Conservation (phyloP, 2,329 filamentous ascomycete species). For the Myriangium duriaei region DNA sequence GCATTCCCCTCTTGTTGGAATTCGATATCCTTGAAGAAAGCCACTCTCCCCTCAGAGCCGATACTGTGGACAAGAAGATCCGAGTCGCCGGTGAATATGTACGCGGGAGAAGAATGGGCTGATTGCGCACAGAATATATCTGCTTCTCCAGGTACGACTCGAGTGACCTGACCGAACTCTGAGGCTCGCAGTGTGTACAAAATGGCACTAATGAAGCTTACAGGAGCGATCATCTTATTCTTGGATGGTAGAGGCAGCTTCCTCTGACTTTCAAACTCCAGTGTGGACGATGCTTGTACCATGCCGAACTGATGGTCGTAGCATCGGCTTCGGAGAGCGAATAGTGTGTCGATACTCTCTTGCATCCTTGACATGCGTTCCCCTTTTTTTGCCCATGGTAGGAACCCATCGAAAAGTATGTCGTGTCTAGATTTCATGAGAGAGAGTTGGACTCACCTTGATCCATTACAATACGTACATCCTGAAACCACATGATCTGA, state of each 20-base stretch:
- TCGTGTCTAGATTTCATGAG: constrained; percentile 36
- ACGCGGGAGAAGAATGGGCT: constrained; percentile 40
- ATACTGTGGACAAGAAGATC: constrained; percentile 70
- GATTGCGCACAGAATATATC: constrained; percentile 65
- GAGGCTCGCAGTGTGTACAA: constrained; percentile 53
- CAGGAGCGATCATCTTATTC: constrained; percentile 36
- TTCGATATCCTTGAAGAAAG: constrained; percentile 56
- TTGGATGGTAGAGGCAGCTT: neutral
- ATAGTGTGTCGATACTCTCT: constrained; percentile 44
- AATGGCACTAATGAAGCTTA: constrained; percentile 66
- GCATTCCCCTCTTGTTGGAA: constrained; percentile 6
- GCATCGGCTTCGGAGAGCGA: constrained; percentile 32
- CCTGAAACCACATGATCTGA: constrained; percentile 43
- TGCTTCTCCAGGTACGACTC: constrained; percentile 70
- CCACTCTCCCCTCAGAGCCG: constrained; percentile 46
- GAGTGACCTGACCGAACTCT: constrained; percentile 29
- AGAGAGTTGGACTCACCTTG: constrained; percentile 11
- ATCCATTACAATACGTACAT: constrained; percentile 39
- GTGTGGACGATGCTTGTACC: neutral
- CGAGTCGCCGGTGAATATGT: constrained; percentile 72
- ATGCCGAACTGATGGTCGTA: constrained; percentile 14
- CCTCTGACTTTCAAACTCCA: constrained; percentile 13
- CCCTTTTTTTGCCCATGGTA: constrained; percentile 54
- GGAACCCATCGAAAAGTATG: constrained; percentile 76
- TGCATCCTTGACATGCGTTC: constrained; percentile 51